A percentile compares a stretch with the other conserved stretches of the same genome.
Evolutionary conservation across 2,329 filamentous ascomycete genomes (phyloP).

Genomic region (Cordyceps pruinosa): DNA sequence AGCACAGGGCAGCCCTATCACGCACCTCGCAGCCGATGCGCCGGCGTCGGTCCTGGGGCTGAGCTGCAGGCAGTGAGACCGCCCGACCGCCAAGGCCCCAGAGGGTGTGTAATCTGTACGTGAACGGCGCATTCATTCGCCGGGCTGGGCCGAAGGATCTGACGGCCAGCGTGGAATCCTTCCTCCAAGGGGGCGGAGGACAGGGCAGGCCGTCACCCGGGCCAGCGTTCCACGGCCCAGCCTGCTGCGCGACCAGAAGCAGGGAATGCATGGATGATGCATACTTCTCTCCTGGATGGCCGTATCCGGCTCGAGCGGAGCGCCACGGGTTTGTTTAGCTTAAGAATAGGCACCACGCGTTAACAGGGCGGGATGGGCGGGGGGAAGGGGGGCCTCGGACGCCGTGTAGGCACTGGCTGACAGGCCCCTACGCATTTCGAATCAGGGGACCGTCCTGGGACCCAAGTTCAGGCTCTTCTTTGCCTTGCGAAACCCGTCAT

Average conservation of each 20-base stretch:
- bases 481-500: neutral
- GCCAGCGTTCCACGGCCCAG: neutral
- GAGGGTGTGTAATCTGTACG: too few species aligned
- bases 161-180: neutral
- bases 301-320: neutral
- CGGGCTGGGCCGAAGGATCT: neutral
- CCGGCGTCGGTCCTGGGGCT: conserved; percentile 11
- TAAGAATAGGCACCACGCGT: neutral
- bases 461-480: neutral
- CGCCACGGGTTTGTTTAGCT: neutral
- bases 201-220: neutral
- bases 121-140: neutral
- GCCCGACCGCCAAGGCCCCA: neutral
- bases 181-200: too few species aligned
- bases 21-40: conserved; percentile 1
- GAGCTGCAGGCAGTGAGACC: conserved; percentile 2
- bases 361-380: neutral
- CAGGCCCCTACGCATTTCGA: neutral
- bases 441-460: neutral
- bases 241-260: neutral
- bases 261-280: neutral
- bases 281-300: neutral
- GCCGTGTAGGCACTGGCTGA: neutral
- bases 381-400: neutral
- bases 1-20: conserved; percentile 2